Evolutionary conservation across 2,329 filamentous ascomycete species (phyloP).

Genomic region (Fusarium aywerte): DNA sequence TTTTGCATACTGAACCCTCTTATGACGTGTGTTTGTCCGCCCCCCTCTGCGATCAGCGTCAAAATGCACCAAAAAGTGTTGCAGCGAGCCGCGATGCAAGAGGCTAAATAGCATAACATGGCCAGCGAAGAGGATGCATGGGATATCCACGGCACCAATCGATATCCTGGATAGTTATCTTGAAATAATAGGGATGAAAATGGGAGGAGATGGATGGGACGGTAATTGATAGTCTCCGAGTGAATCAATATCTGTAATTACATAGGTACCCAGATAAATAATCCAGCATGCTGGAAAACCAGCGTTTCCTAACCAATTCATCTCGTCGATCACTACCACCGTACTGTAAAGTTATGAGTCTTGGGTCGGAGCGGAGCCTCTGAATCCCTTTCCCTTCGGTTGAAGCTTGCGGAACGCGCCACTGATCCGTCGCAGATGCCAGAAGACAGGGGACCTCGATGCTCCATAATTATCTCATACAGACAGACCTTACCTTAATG

Average conservation of each 20-base stretch:
- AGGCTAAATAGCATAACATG: background rate
- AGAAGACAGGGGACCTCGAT: conserved; percentile 28
- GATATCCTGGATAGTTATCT: background rate
- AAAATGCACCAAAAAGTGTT: conserved; percentile 3
- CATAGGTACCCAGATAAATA: background rate
- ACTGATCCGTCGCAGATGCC: conserved; percentile 33
- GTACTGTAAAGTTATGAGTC: conserved; percentile 6
- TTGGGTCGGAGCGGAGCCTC: conserved; percentile 40
- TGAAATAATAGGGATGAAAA: background rate
- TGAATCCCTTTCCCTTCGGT: conserved; percentile 16
- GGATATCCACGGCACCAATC: background rate
- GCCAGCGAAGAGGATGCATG: background rate
- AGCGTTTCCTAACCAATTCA: background rate
- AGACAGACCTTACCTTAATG: conserved; percentile 12
- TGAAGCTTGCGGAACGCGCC: conserved; percentile 44
- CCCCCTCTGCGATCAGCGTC: conserved; percentile 12
- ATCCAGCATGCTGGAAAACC: background rate
- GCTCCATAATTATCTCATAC: conserved; percentile 45
- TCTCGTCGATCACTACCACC: conserved; percentile 5
- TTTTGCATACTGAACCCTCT: background rate
- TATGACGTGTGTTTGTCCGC: conserved; percentile 9
- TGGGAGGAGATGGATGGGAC: background rate
- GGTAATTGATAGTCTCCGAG: background rate
- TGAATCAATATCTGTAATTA: background rate
- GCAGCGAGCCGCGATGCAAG: background rate